phyloP scores from a whole-genome alignment of 768 basidiomycete genomes.

The Clitopilus hobsonii region DNA sequence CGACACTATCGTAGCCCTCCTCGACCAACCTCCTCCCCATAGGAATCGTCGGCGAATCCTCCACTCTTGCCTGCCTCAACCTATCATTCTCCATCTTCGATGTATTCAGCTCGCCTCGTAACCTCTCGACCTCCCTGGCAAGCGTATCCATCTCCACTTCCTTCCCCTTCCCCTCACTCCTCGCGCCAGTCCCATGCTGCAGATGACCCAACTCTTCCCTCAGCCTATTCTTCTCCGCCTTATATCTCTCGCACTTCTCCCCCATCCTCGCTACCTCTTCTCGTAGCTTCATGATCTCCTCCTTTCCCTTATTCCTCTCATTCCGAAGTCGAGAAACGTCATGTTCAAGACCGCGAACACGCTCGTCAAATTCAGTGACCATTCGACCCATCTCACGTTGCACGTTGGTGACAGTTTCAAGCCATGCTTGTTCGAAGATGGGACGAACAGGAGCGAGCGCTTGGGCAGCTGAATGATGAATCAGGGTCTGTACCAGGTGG shows the following conservation, averaged over 20 bases:
- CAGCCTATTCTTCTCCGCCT: conserved; percentile 1
- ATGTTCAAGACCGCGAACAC: conserved; percentile 6
- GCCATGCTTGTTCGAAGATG: conserved; percentile 16
- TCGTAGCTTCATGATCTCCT: conserved; percentile 6
- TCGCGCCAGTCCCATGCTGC: conserved; percentile 3
- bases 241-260: background rate
- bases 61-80: conserved; percentile 9
- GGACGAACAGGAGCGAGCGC: conserved; percentile 12
- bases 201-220: conserved; percentile 6
- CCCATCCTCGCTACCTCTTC: conserved; percentile 3
- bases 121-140: background rate
- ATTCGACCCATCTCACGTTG: conserved; percentile 15
- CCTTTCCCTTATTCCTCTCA: background rate
- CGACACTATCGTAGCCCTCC: background rate
- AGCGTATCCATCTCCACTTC: conserved; percentile 5
- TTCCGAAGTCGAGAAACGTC: background rate
- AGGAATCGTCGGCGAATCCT: background rate
- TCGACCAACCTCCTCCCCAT: background rate
- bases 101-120: background rate
- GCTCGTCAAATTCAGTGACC: conserved; percentile 8
- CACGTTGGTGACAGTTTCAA: conserved; percentile 12
- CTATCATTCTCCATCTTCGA: conserved; percentile 9
- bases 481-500: background rate
- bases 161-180: background rate
- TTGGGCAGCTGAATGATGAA: background rate